These are phyloP conservation scores for Acacia melanoxylon DNA, from an alignment of 306 rosid species.

Conservation along the genomic window DNA sequence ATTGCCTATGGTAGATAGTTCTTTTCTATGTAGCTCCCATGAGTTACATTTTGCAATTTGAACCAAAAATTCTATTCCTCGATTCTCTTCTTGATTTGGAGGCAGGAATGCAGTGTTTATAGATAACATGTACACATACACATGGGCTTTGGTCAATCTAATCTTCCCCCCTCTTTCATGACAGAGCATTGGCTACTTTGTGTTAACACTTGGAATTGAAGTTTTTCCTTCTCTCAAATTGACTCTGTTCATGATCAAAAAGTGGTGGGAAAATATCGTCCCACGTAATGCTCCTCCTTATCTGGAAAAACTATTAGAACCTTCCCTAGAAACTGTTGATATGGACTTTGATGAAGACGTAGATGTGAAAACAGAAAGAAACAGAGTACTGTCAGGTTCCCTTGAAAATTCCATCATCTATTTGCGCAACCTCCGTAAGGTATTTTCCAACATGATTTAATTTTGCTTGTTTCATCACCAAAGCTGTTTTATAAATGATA, in stretches of 20 bases:
- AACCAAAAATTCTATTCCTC: neutral
- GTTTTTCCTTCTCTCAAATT: constrained; percentile 61
- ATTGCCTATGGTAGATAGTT: neutral
- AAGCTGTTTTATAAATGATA: constrained; percentile 18
- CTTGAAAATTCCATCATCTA: constrained; percentile 79
- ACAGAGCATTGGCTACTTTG: constrained; percentile 78
- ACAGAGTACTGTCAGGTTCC: constrained; percentile 86
- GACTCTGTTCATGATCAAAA: constrained; percentile 50
- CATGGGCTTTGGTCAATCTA: constrained; percentile 31
- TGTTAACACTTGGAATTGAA: constrained; percentile 79
- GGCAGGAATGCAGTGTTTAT: neutral
- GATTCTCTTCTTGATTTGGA: neutral
- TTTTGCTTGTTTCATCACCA: constrained; percentile 22
- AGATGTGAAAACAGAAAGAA: constrained; percentile 88
- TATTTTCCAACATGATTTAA: constrained; percentile 35
- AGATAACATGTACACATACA: neutral
- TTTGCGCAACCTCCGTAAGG: constrained; percentile 87
- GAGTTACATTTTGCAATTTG: neutral
- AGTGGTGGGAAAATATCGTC: constrained; percentile 54
- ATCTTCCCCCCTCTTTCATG: constrained; percentile 34
- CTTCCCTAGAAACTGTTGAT: constrained; percentile 47
- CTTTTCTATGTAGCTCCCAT: neutral
- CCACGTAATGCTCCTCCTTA: constrained; percentile 40
- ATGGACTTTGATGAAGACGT: constrained; percentile 67
- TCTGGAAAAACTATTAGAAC: constrained; percentile 66